Evolutionary conservation across 2,329 filamentous ascomycete genomes (phyloP), one percentile per base, ranked within the genome.

Genomic region (Leptosphaerulina australis): DNA sequence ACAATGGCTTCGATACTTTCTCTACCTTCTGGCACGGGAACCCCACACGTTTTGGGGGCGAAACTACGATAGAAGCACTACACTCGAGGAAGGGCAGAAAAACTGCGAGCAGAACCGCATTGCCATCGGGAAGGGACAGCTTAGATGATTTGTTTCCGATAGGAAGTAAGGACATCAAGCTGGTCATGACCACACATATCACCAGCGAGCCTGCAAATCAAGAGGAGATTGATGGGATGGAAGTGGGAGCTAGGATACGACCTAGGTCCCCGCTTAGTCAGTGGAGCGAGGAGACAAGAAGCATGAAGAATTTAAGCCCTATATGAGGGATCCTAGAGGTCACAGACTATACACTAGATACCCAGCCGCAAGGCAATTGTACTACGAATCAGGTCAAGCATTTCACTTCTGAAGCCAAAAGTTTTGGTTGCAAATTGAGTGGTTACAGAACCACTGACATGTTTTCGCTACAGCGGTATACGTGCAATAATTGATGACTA

Each of bases 401-500:
- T 15, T 10, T 30, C n/a, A 15, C n/a, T n/a, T 15, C 28, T 30
- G 5, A n/a, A 29, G 4, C 14, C 7, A 6, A 2, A 30, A 14
- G n/a, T 6, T 15, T 5, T 30, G 28, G 6, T 15, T 30, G 28
- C 28, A 15, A 30, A 30, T n/a, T 30, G n/a, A n/a, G 14, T 30
- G n/a, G n/a, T n/a, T n/a, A n/a, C n/a, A n/a, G n/a, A n/a, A n/a
- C n/a, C n/a, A n/a, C n/a, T n/a, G n/a, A n/a, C n/a, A n/a, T n/a
- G n/a, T n/a, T n/a, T n/a, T n/a, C n/a, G n/a, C n/a, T n/a, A n/a
- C n/a, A n/a, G n/a, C n/a, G n/a, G n/a, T 86, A 64, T 89, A 88
- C 77, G 81, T 88, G 53, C 83, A 84, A 24, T 81, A 87, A 5
- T 75, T 90, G 15, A 87, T 90, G 83, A 80, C 82, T 50, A 76